Conservation (phyloP, 2,329 filamentous ascomycete genomes). For the Cladosporium sp. region DNA sequence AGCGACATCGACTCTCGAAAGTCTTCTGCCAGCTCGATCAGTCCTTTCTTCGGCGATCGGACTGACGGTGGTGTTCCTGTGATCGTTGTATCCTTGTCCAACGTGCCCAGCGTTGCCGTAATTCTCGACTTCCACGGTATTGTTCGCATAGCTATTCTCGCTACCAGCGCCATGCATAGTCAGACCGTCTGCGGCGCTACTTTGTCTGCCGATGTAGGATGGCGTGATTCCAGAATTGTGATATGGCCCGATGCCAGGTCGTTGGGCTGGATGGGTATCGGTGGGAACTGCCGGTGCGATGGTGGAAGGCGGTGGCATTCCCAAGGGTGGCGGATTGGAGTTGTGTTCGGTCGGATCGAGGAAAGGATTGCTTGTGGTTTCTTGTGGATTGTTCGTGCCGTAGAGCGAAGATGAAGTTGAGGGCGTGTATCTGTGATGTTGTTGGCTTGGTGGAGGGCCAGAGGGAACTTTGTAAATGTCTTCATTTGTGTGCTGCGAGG, state of each 20-base stretch:
- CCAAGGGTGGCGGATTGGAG: conserved; percentile 25
- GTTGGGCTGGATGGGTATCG: conserved; percentile 13
- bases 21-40: not conserved
- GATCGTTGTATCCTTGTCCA: conserved; percentile 2
- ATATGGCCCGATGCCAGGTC: conserved; percentile 25
- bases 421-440: conserved; percentile 11
- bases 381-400: too few relatives aligned
- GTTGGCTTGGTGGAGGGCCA: conserved; percentile 21
- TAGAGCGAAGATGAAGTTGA: conserved; percentile 13
- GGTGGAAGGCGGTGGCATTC: conserved; percentile 2
- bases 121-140: conserved; percentile 19
- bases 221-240: conserved; percentile 33
- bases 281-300: not conserved
- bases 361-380: conserved; percentile 36
- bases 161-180: conserved; percentile 43
- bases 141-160: not conserved
- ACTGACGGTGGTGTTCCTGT: not conserved
- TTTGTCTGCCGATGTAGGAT: conserved; percentile 41
- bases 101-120: conserved; percentile 16
- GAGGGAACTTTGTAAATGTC: conserved; percentile 19
- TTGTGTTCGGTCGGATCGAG: conserved; percentile 38
- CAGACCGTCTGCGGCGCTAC: conserved; percentile 39
- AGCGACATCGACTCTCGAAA: conserved; percentile 13
- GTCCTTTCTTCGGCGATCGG: conserved; percentile 2
- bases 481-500: not conserved